Evolutionary conservation across 495 filamentous ascomycete genomes (phyloP), one percentile per base, ranked within the genome.

Genomic region (Parachaetomium inaequale): DNA sequence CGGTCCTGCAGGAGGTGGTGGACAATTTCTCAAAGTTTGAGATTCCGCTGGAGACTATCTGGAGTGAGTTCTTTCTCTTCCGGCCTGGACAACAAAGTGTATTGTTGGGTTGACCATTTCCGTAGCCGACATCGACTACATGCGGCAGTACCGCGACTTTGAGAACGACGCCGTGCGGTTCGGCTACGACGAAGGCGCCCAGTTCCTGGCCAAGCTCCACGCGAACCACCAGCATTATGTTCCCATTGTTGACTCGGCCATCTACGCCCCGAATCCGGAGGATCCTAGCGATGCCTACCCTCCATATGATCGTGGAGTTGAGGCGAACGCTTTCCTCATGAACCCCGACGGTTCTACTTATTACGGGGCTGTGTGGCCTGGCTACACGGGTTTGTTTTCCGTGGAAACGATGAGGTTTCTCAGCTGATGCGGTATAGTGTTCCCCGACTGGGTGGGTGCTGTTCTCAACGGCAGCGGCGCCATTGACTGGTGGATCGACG

Each of bases 331-430:
- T 19, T 93, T 93, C 72, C 71, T 96, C n/a, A 77, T 85, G 43
- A 82, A 84, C 54, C 76, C 82, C 3, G 85, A 93, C 53, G 88
- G 87, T 3, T 82, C 82, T n/a, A 69, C 90, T 17, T 94, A 92
- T 66, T 75, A 87, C 60, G 92, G 88, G 14, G 86, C 85, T 14
- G 91, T 96, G 17, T 96, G 92, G 92, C 92, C 91, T n/a, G 92
- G 92, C 45, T 84, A 85, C 45, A 88, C 90, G 4, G 74, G 75
- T 52, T 26, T 28, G 7, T 10, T 10, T 17, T 7, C 2, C n/a
- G n/a, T n/a, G n/a, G n/a, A n/a, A n/a, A n/a, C n/a, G n/a, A n/a
- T n/a, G n/a, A n/a, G n/a, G n/a, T n/a, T n/a, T n/a, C 12, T 42
- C 8, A 3, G 28, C 81, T 84, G 8, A 82, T 7, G 2, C 0